phyloP scores from a whole-genome alignment of 1,284 basidiomycete genomes.

The Fomitopsis palustris region DNA sequence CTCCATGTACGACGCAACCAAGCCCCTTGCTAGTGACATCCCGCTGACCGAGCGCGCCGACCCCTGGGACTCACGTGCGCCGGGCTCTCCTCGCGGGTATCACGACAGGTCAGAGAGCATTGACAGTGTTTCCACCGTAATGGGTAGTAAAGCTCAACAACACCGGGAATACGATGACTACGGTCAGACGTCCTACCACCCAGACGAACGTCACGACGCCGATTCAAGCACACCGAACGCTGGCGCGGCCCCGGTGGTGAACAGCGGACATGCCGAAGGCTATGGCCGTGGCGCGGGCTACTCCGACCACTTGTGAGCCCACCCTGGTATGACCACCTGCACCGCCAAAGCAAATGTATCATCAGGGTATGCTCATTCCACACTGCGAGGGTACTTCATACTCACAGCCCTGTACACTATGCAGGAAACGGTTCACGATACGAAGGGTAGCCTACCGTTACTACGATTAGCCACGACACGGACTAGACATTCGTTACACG shows the following conservation, averaged over 20 bases:
- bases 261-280: constrained; percentile 17
- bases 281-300: constrained; percentile 30
- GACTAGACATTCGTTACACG: not conserved
- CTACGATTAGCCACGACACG: not conserved
- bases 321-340: constrained; percentile 44
- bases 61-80: constrained; percentile 70
- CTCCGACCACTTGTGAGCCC: constrained; percentile 40
- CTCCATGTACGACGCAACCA: constrained; percentile 66
- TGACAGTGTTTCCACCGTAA: constrained; percentile 52
- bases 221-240: constrained; percentile 39
- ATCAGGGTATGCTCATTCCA: not conserved
- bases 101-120: constrained; percentile 44
- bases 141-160: constrained; percentile 46
- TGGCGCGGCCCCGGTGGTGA: constrained; percentile 38
- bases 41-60: constrained; percentile 63
- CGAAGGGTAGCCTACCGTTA: not conserved
- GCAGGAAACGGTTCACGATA: not conserved
- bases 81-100: constrained; percentile 36
- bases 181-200: constrained; percentile 27
- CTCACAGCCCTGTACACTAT: constrained; percentile 13
- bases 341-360: not conserved
- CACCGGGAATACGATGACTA: constrained; percentile 36
- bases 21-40: constrained; percentile 60
- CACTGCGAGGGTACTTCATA: not conserved
- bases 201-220: constrained; percentile 27